These are phyloP conservation scores for Leccinum griseonigrum DNA, from an alignment of 1,284 basidiomycete genomes.

Conservation along the genomic window DNA sequence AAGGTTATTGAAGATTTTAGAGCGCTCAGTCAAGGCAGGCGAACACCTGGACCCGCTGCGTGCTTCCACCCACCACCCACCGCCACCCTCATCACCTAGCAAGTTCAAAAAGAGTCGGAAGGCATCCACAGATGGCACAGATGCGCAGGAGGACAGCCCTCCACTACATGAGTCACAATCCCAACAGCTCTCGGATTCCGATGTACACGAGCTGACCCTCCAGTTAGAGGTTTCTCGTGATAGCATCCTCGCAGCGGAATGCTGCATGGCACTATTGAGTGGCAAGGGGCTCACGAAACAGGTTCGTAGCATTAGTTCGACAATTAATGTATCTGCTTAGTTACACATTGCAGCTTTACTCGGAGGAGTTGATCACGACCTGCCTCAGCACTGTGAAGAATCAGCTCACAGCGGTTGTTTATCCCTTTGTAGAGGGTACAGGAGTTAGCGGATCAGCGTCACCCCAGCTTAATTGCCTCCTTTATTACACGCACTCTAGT, in stretches of 20 bases:
- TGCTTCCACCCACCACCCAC: conserved; percentile 26
- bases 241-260: conserved; percentile 78
- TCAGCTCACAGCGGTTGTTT: conserved; percentile 76
- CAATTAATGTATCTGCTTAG: conserved; percentile 8
- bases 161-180: conserved; percentile 18
- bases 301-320: conserved; percentile 42
- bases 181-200: conserved; percentile 43
- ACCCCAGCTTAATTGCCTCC: conserved; percentile 53
- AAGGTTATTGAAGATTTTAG: conserved; percentile 71
- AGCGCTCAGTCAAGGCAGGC: conserved; percentile 70
- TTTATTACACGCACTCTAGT: conserved; percentile 40
- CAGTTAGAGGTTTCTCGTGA: conserved; percentile 61
- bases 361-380: conserved; percentile 84
- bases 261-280: conserved; percentile 73
- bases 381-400: conserved; percentile 80
- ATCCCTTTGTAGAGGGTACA: conserved; percentile 82
- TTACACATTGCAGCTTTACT: conserved; percentile 62
- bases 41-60: conserved; percentile 74
- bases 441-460: conserved; percentile 44
- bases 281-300: conserved; percentile 82
- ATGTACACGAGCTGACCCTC: conserved; percentile 49
- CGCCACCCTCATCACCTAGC: conserved; percentile 24
- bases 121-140: conserved; percentile 28
- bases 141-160: conserved; percentile 22
- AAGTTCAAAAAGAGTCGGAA: conserved; percentile 32